Base-by-base conservation (phyloP, 257 asterid genomes). In the Echites panduratus region DNA sequence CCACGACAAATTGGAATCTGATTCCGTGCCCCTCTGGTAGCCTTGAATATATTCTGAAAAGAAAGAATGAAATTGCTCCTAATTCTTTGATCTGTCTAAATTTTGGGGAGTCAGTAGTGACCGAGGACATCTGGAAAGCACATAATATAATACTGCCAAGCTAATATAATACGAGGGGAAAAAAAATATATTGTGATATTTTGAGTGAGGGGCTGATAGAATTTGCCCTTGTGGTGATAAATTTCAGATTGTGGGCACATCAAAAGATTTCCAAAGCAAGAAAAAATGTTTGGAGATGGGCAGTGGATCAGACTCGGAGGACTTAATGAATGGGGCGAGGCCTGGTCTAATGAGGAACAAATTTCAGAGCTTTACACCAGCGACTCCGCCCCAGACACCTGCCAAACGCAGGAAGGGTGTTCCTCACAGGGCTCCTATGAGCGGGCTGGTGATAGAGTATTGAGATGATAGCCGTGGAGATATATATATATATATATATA, bases 361-460 rank as follows among this genome's bases (percentile, higher is more conserved):
- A 64, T 19, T 64, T n/a, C 69, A 64, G 16, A 19, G 69, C 69
- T 64, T 64, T 35, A 64, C 69, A 0, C 69, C 69, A 8, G 16
- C 69, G 2, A 64, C 69, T 2, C 69, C 69, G 1, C 69, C 69
- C 19, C 69, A 64, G 19, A 41, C 69, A 19, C 48, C 69, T 64
- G 43, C 48, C 69, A 64, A 64, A 64, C 69, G 69, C 12, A 64
- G 69, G 27, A 64, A 64, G 69, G 69, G 69, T 5, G 49, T 64
- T 64, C 69, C 69, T 64, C 69, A 64, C 49, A 64, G 69, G 49
- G 48, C 69, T 64, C 69, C 69, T 9, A 64, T 64, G 69, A 64
- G 69, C 69, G 69, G 69, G 40, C 49, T 64, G 49, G 27, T 64
- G 8, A 19, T 19, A 38, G 69, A 64, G 40, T 38, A 63, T 38